Conservation (phyloP, 2,329 filamentous ascomycete species). For the Paracorniculantispora psalliotae region DNA sequence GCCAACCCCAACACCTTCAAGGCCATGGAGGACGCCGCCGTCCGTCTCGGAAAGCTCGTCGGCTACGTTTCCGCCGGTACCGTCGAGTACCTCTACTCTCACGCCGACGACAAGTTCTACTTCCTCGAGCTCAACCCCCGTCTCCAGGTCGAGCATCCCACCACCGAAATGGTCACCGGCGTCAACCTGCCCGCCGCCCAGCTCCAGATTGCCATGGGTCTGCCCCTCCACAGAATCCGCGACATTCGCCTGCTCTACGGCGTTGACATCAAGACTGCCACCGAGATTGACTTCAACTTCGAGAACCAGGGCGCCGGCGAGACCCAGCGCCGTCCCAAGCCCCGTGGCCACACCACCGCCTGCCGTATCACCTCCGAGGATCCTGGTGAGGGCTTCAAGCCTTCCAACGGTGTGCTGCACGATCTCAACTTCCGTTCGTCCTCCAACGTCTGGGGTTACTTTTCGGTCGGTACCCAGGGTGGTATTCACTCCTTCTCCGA, state of each 20-base stretch:
- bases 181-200: slow-evolving; percentile 96
- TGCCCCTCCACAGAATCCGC: slow-evolving; percentile 89
- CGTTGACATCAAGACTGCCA: slow-evolving; percentile 80
- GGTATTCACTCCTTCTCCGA: slow-evolving; percentile 99
- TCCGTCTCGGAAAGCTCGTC: slow-evolving; percentile 87
- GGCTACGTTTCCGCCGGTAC: slow-evolving; percentile 98
- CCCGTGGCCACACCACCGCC: slow-evolving; percentile 95
- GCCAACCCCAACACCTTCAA: slow-evolving; percentile 86
- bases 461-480: slow-evolving; percentile 93
- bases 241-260: slow-evolving; percentile 97
- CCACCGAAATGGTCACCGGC: slow-evolving; percentile 97
- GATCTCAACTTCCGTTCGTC: slow-evolving; percentile 98
- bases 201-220: slow-evolving; percentile 97
- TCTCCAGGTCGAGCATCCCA: slow-evolving; percentile 99
- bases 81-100: slow-evolving; percentile 97
- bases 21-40: slow-evolving; percentile 93
- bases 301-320: slow-evolving; percentile 76
- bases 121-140: slow-evolving; percentile 97
- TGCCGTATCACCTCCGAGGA: slow-evolving; percentile 99
- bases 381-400: slow-evolving; percentile 98
- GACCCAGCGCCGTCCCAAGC: slow-evolving; percentile 82
- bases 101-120: slow-evolving; percentile 98
- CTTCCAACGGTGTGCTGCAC: slow-evolving; percentile 97
- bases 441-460: slow-evolving; percentile 99
- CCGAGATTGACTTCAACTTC: slow-evolving; percentile 95